These are phyloP conservation scores for Sporothrix variecibatus DNA, from an alignment of 2,329 filamentous ascomycete species.

Conservation along the genomic window DNA sequence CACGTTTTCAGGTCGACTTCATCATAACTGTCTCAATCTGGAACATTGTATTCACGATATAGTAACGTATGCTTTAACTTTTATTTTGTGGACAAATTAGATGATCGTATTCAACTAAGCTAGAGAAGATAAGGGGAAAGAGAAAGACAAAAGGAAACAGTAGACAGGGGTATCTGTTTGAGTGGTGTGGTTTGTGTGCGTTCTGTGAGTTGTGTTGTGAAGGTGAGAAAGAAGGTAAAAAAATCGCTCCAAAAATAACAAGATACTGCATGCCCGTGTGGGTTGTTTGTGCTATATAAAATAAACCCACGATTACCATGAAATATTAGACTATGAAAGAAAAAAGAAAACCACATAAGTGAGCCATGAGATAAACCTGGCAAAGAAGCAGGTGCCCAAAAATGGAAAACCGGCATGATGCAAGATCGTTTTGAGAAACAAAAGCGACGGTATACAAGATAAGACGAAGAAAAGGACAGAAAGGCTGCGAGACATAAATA, in stretches of 20 bases:
- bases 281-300: neutral
- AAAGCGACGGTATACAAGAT: neutral
- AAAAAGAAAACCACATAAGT: neutral
- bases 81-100: neutral
- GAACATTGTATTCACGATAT: too few relatives aligned
- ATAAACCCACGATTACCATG: neutral
- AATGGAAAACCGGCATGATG: too few relatives aligned
- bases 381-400: too few relatives aligned
- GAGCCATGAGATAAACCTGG: neutral
- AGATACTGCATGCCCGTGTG: constrained; percentile 2
- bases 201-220: neutral
- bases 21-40: too few relatives aligned
- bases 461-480: neutral
- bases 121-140: neutral
- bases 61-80: too few relatives aligned
- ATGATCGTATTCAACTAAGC: constrained; percentile 3
- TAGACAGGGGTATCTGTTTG: constrained; percentile 12
- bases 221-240: neutral
- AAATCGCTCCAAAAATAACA: neutral
- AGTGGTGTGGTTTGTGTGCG: neutral
- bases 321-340: neutral
- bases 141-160: neutral
- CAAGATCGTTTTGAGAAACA: too few relatives aligned
- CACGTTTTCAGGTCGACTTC: neutral
- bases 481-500: neutral